A percentile compares a stretch with the other conserved stretches of the same genome.
Evolutionary conservation across 306 rosid genomes (phyloP).

Genomic region (Delonix regia): DNA sequence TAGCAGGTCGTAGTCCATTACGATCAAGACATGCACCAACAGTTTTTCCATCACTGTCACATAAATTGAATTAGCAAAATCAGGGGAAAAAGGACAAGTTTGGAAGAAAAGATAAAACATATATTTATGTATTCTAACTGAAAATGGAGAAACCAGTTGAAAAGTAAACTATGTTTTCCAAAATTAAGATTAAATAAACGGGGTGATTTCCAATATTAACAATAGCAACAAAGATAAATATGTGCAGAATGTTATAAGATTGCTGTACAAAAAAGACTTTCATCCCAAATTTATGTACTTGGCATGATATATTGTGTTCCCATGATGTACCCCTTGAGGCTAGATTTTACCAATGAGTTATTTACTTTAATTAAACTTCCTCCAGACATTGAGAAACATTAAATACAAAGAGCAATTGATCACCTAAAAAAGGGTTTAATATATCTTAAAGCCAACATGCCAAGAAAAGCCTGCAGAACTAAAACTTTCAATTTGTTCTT

Average conservation of each 20-base stretch:
- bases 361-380: not conserved
- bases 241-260: slow-evolving; percentile 20
- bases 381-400: not conserved
- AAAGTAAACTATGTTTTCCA: slow-evolving; percentile 21
- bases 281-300: slow-evolving; percentile 12
- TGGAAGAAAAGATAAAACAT: not conserved
- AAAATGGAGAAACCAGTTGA: slow-evolving; percentile 1
- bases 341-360: not conserved
- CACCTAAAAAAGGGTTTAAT: not conserved
- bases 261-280: slow-evolving; percentile 5
- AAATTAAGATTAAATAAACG: slow-evolving; percentile 30
- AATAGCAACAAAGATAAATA: not conserved
- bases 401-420: not conserved
- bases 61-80: slow-evolving; percentile 39
- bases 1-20: slow-evolving; percentile 97
- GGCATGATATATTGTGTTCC: slow-evolving; percentile 3
- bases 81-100: slow-evolving; percentile 29
- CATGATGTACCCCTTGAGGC: not conserved
- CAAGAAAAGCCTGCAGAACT: not conserved
- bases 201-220: slow-evolving; percentile 1
- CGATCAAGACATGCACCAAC: slow-evolving; percentile 99
- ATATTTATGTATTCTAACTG: not conserved
- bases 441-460: not conserved
- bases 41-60: slow-evolving; percentile 93
- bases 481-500: not conserved